Percentiles rank a stretch among this genome's conserved stretches.
These are phyloP conservation scores for Ophioceras dolichostomum DNA, from an alignment of 2,329 filamentous ascomycete genomes.

Conservation along the genomic window DNA sequence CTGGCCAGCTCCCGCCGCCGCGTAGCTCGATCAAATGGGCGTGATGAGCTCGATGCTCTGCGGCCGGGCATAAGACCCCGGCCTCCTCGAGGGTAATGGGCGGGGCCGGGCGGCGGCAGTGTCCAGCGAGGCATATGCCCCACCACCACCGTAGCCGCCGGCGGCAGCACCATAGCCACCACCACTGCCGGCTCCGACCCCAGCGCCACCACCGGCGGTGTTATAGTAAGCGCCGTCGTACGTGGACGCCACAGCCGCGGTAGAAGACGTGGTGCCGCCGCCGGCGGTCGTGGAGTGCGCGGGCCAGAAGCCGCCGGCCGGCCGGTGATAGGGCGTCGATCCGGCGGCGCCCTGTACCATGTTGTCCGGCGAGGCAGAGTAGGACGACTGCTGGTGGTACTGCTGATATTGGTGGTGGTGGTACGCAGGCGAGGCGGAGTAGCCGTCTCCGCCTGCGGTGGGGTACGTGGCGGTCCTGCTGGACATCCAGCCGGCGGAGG, in stretches of 20 bases:
- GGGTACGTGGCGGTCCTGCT: conserved; percentile 12
- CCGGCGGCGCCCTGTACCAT: too few relatives aligned
- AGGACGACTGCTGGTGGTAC: conserved; percentile 40
- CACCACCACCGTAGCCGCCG: conserved; percentile 22
- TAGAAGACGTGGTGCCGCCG: too few relatives aligned
- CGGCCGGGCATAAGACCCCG: conserved; percentile 41
- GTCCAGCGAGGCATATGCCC: conserved; percentile 31
- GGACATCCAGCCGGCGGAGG: conserved; percentile 42
- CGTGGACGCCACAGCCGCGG: too few relatives aligned
- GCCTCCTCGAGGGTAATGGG: conserved; percentile 43
- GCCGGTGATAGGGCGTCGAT: too few relatives aligned
- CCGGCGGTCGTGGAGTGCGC: too few relatives aligned
- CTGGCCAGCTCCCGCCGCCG: too few relatives aligned
- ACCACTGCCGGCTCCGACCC: conserved; percentile 15
- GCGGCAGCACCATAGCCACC: conserved; percentile 23
- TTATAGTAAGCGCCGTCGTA: conserved; percentile 39
- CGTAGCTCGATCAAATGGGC: too few relatives aligned
- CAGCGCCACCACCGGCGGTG: conserved; percentile 23
- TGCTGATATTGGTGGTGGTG: conserved; percentile 27
- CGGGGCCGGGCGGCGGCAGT: too few relatives aligned
- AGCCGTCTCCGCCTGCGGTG: conserved; percentile 7
- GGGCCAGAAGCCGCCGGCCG: too few relatives aligned
- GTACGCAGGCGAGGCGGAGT: conserved; percentile 5
- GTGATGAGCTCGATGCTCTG: conserved; percentile 54
- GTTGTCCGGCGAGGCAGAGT: too few relatives aligned